Percentiles rank a stretch among this genome's conserved stretches.
Evolutionary conservation across 441 rosid species (phyloP).

Genomic region (Gossypium trilobum): DNA sequence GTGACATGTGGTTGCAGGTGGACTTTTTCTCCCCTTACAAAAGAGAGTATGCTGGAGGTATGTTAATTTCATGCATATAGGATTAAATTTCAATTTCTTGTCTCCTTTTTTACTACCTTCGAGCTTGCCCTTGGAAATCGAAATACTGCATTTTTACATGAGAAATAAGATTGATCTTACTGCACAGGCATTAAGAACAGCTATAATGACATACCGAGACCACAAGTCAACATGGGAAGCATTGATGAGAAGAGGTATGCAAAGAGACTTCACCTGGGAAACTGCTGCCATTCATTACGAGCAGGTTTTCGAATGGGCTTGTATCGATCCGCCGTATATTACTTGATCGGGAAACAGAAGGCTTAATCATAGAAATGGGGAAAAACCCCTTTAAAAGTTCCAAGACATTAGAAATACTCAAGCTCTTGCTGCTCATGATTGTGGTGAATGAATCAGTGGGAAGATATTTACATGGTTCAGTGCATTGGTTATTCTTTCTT

Average conservation of each 20-base stretch:
- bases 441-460: neutral
- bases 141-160: neutral
- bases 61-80: conserved; percentile 19
- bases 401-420: neutral
- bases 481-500: neutral
- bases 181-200: conserved; percentile 54
- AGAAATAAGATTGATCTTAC: neutral
- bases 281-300: conserved; percentile 76
- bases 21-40: conserved; percentile 66
- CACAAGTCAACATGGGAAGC: conserved; percentile 64
- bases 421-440: neutral
- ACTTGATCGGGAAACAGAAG: conserved; percentile 17
- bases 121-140: neutral
- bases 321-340: conserved; percentile 60
- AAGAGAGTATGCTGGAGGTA: conserved; percentile 70
- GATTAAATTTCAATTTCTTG: neutral
- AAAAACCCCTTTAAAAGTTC: neutral
- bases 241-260: conserved; percentile 74
- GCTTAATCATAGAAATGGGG: neutral
- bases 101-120: neutral
- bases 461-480: neutral
- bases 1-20: conserved; percentile 47
- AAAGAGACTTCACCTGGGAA: conserved; percentile 63
- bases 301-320: conserved; percentile 77
- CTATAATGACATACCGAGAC: conserved; percentile 60